Percentiles rank a stretch among this genome's conserved stretches.
These are phyloP conservation scores for Betula pendula DNA, from an alignment of 306 rosid genomes.

Conservation along the genomic window DNA sequence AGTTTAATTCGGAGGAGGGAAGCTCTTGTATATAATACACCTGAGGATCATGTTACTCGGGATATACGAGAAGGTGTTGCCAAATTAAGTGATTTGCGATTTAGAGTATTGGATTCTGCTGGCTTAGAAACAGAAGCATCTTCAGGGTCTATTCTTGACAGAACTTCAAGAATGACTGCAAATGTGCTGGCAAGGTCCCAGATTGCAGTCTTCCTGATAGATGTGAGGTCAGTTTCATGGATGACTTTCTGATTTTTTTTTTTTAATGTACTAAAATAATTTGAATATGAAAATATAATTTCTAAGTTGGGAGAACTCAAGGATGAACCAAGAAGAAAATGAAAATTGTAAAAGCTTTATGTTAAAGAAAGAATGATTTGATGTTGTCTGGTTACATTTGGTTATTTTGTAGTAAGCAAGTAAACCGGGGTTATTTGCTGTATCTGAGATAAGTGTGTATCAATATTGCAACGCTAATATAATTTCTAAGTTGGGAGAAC, in stretches of 20 bases:
- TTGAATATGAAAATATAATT: background rate
- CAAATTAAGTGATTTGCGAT: slow-evolving; percentile 79
- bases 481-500: background rate
- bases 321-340: too few species aligned
- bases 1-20: slow-evolving; percentile 88
- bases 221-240: slow-evolving; percentile 57
- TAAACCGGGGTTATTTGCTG: background rate
- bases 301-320: background rate
- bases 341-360: background rate
- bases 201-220: slow-evolving; percentile 74
- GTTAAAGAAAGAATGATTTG: background rate
- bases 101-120: slow-evolving; percentile 90
- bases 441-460: background rate
- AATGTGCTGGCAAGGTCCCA: slow-evolving; percentile 61
- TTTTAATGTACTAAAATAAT: background rate
- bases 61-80: slow-evolving; percentile 92
- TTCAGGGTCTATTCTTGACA: slow-evolving; percentile 80
- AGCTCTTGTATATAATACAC: slow-evolving; percentile 93
- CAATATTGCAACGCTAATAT: background rate
- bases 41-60: slow-evolving; percentile 90
- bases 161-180: slow-evolving; percentile 83
- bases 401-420: background rate
- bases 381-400: background rate
- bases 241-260: background rate
- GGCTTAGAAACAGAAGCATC: slow-evolving; percentile 78